These are phyloP conservation scores for Austroboletus niveus DNA, from an alignment of 1,284 basidiomycete genomes.

Conservation along the genomic window DNA sequence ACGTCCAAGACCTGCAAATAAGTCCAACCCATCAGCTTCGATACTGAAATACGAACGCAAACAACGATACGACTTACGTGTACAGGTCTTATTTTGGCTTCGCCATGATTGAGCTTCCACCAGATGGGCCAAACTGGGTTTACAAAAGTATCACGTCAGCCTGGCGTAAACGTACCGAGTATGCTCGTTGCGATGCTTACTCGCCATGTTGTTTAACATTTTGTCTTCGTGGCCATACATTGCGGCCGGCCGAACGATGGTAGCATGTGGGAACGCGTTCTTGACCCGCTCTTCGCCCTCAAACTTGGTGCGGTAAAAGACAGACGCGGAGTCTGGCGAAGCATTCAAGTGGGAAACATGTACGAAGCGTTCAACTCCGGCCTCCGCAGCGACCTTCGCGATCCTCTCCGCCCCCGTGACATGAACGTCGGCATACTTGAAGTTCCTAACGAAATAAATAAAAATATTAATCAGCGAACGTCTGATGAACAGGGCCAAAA, in stretches of 20 bases:
- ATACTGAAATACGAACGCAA: background rate
- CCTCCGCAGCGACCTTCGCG: conserved; percentile 76
- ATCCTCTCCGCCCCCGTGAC: conserved; percentile 78
- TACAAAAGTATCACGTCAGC: conserved; percentile 33
- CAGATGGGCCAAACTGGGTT: conserved; percentile 80
- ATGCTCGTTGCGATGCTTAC: conserved; percentile 46
- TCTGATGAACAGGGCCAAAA: conserved; percentile 13
- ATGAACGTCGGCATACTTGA: conserved; percentile 77
- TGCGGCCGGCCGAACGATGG: conserved; percentile 82
- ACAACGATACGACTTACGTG: conserved; percentile 60
- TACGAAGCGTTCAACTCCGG: conserved; percentile 83
- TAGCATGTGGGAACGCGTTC: conserved; percentile 83
- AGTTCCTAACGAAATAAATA: conserved; percentile 60
- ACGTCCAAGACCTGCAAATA: conserved; percentile 81
- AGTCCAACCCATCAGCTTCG: conserved; percentile 20
- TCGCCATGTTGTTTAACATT: conserved; percentile 88
- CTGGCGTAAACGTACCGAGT: conserved; percentile 5
- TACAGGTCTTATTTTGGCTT: conserved; percentile 87
- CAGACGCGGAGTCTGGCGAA: conserved; percentile 72
- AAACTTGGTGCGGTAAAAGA: conserved; percentile 88
- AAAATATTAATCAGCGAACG: conserved; percentile 8
- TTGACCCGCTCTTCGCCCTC: conserved; percentile 89
- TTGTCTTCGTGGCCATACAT: conserved; percentile 97
- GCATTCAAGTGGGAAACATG: conserved; percentile 98
- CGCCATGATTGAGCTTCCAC: conserved; percentile 89